Evolutionary conservation across 306 rosid species (phyloP).

Genomic region (barrel medic (Medicago truncatula)): MtrunA17r5.0-ANR NC_053048.1:48436001-48436500

Average conservation of each 20-base stretch:
- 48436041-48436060: background rate
- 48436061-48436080: background rate
- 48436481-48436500: background rate
- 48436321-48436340: background rate
- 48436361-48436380: background rate
- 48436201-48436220: background rate
- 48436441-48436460: too few species aligned
- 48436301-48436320: background rate
- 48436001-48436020: background rate
- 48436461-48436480: background rate
- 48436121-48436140: background rate
- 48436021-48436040: background rate
- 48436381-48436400: background rate
- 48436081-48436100: background rate
- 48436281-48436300: conserved; percentile 5
- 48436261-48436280: background rate
- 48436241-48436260: background rate
- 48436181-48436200: background rate
- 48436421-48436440: too few species aligned
- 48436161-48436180: background rate
- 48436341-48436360: background rate
- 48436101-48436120: background rate
- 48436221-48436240: conserved; percentile 13
- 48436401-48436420: too few species aligned
- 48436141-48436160: background rate